Evolutionary conservation across 192 early-diverging fungal genomes (phyloP), one percentile per base, ranked within the genome.

Genomic region (Coemansia sp.): DNA sequence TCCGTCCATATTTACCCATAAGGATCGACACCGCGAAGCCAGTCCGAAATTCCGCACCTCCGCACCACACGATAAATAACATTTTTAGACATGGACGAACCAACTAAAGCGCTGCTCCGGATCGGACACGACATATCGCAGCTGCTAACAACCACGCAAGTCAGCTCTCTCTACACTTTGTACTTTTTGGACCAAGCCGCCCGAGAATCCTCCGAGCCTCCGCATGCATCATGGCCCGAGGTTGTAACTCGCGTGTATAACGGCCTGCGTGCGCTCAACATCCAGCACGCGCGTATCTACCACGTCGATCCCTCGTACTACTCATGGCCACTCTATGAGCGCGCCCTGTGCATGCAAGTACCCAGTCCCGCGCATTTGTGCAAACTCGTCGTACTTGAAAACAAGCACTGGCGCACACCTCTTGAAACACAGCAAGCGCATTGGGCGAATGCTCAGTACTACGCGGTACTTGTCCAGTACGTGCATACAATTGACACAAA

Each of bases 341-440:
- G 93, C 35, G 91, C 90, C 62, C 87, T 85, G 17, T 72, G 85
- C 27, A 71, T 92, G 58, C 38, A 52, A 1, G 91, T 88, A 5
- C 93, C 93, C 4, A 89, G 88, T 10, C 75, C 82, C 5, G 82
- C 77, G 23, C 93, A 97, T 56, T 79, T 97, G 50, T 97, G 95
- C 84, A 97, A 97, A 65, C 87, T 89, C 4, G 77, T 97, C 0
- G 74, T 96, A 6, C 84, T 97, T 59, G 93, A 95, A 70, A 97
- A 97, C 82, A 97, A 93, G 24, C 85, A 88, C 9, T 91, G 74
- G 60, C 72, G 78, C 1, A 83, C 62, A 66, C 65, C 24, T 8
- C 22, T 23, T 25, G n/a, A 25, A 24, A 25, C 23, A 3, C 8
- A 39, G 7, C 7, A 14, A 1, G 9, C 12, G 5, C 12, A 32